Percentiles rank a stretch among this genome's conserved stretches.
phyloP scores from a whole-genome alignment of 1,139 yeast genomes.

The Pichia sp. region DNA sequence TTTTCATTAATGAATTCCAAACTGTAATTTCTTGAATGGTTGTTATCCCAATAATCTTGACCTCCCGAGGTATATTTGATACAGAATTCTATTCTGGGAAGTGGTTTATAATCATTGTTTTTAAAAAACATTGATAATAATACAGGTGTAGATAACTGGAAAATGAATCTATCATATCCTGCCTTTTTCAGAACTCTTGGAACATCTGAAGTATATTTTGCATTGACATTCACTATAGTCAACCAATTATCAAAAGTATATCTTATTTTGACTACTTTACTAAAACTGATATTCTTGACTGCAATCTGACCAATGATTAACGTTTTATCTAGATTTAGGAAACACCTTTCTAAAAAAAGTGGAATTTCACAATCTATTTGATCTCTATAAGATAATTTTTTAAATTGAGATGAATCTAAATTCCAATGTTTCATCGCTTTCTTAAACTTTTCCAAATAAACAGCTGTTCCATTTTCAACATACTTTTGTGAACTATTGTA shows the following conservation, averaged over 20 bases:
- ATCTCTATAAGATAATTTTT: slow-evolving; percentile 32
- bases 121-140: slow-evolving; percentile 24
- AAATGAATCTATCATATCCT: slow-evolving; percentile 52
- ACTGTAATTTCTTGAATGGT: slow-evolving; percentile 51
- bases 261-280: slow-evolving; percentile 56
- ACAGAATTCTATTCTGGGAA: slow-evolving; percentile 44
- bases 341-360: slow-evolving; percentile 62
- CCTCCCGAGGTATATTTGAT: slow-evolving; percentile 48
- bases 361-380: slow-evolving; percentile 38
- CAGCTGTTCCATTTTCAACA: slow-evolving; percentile 14
- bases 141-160: slow-evolving; percentile 42
- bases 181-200: slow-evolving; percentile 47
- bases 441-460: slow-evolving; percentile 17
- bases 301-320: slow-evolving; percentile 65
- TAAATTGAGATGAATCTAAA: slow-evolving; percentile 34
- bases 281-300: slow-evolving; percentile 60
- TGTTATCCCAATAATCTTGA: slow-evolving; percentile 75
- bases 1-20: slow-evolving; percentile 37
- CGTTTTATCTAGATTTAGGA: slow-evolving; percentile 53
- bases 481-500: slow-evolving; percentile 24
- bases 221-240: slow-evolving; percentile 63
- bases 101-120: slow-evolving; percentile 14
- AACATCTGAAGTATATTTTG: slow-evolving; percentile 54
- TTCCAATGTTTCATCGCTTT: slow-evolving; percentile 40
- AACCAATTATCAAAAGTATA: slow-evolving; percentile 72